These are phyloP conservation scores for Phytophthora syringae DNA, from an alignment of 352 stramenopile species.

Conservation along the genomic window DNA sequence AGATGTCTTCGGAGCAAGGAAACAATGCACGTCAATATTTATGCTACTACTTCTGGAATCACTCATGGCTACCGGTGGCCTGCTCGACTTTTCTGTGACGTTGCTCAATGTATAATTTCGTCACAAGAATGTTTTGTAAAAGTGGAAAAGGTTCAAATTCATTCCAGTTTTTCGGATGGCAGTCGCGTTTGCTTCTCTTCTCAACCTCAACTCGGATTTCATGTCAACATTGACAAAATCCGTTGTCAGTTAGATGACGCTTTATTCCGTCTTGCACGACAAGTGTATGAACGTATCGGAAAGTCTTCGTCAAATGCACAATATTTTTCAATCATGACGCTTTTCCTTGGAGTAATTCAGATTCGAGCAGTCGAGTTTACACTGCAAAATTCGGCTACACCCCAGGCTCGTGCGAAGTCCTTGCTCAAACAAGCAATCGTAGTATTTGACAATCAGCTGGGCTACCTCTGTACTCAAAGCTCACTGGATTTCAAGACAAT, in stretches of 20 bases:
- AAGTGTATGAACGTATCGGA: conserved; percentile 10
- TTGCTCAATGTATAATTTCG: conserved; percentile 37
- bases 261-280: conserved; percentile 25
- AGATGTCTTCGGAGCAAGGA: conserved; percentile 35
- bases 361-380: conserved; percentile 64
- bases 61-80: conserved; percentile 15
- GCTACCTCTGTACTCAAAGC: conserved; percentile 53
- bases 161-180: conserved; percentile 63
- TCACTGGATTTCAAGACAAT: conserved; percentile 65
- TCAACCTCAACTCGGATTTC: conserved; percentile 56
- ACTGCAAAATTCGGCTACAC: conserved; percentile 28
- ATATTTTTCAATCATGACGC: conserved; percentile 6
- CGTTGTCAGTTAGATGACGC: conserved; percentile 49
- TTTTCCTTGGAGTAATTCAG: conserved; percentile 67
- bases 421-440: conserved; percentile 61
- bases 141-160: conserved; percentile 45
- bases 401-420: conserved; percentile 42
- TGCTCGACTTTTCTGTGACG: conserved; percentile 48
- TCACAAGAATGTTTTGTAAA: conserved; percentile 42
- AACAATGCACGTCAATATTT: not conserved
- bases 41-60: not conserved
- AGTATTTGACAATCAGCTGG: conserved; percentile 71
- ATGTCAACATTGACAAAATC: conserved; percentile 50
- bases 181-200: conserved; percentile 46
- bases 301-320: not conserved